Evolutionary conservation across 768 basidiomycete genomes (phyloP).

Genomic region (Boletus subparvulus): DNA sequence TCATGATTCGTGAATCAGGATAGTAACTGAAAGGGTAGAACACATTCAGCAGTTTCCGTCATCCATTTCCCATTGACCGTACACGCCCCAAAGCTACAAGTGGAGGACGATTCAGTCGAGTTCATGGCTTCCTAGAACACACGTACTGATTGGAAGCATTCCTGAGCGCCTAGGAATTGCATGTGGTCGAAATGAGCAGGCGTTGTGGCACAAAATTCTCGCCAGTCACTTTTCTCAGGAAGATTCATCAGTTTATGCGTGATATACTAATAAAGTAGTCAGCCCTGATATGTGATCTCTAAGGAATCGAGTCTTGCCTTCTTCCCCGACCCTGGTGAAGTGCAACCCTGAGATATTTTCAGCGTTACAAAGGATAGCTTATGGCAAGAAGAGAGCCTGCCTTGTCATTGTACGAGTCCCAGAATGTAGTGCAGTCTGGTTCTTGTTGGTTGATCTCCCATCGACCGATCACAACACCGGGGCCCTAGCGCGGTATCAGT

Average conservation of each 20-base stretch:
- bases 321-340: slow-evolving; percentile 21
- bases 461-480: slow-evolving; percentile 23
- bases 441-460: slow-evolving; percentile 28
- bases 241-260: slow-evolving; percentile 29
- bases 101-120: neutral
- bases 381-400: slow-evolving; percentile 1
- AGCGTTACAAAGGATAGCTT: neutral
- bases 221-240: slow-evolving; percentile 28
- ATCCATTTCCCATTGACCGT: slow-evolving; percentile 30
- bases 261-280: slow-evolving; percentile 20
- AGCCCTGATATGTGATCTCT: neutral
- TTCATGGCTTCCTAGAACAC: neutral
- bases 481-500: slow-evolving; percentile 5
- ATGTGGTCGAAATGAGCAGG: slow-evolving; percentile 24
- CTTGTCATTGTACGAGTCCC: slow-evolving; percentile 27
- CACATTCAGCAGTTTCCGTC: slow-evolving; percentile 17
- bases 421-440: slow-evolving; percentile 28
- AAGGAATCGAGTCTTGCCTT: slow-evolving; percentile 9
- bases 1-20: neutral
- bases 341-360: slow-evolving; percentile 21
- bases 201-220: slow-evolving; percentile 36
- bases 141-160: slow-evolving; percentile 18
- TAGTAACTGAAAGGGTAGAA: neutral
- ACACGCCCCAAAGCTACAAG: slow-evolving; percentile 17
- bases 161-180: slow-evolving; percentile 22